A percentile compares a stretch with the other conserved stretches of the same genome.
These are phyloP conservation scores for Silene uniflora DNA, from an alignment of 148 eudicot genomes.

Conservation along the genomic window DNA sequence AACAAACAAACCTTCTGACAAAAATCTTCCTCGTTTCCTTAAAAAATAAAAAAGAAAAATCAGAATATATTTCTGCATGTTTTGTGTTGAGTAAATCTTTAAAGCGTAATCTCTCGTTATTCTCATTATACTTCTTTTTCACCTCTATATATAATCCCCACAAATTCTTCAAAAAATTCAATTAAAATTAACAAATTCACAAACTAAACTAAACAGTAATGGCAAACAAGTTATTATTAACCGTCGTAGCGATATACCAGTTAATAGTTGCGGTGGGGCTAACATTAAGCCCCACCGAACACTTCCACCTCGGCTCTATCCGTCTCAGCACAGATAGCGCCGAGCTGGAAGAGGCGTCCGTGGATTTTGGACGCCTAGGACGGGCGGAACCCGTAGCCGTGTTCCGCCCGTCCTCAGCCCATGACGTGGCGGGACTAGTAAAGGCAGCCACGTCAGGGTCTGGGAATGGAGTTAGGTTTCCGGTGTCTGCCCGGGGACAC, in stretches of 20 bases:
- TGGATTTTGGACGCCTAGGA: constrained; percentile 57
- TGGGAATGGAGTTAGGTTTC: constrained; percentile 24
- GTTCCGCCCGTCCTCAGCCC: constrained; percentile 47
- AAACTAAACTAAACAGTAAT: constrained; percentile 17
- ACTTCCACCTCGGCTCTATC: constrained; percentile 36
- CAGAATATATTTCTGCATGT: constrained; percentile 18
- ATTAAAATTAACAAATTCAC: neutral
- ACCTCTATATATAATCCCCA: constrained; percentile 30
- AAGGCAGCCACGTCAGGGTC: constrained; percentile 33
- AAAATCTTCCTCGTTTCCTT: constrained; percentile 26
- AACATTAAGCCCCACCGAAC: constrained; percentile 47
- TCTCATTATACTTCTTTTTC: neutral
- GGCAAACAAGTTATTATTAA: constrained; percentile 42
- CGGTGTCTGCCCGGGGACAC: constrained; percentile 79
- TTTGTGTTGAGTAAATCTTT: constrained; percentile 22
- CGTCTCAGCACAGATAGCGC: constrained; percentile 27
- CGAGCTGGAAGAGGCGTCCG: constrained; percentile 48
- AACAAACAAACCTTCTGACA: constrained; percentile 20
- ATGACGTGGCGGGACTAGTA: constrained; percentile 49
- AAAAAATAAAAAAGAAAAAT: constrained; percentile 25
- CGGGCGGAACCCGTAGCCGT: constrained; percentile 50
- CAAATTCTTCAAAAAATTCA: neutral
- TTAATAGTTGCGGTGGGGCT: constrained; percentile 58
- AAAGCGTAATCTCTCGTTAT: constrained; percentile 19
- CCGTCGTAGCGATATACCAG: constrained; percentile 44